A percentile compares a stretch with the other conserved stretches of the same genome.
These are phyloP conservation scores for Mariannaea elegans DNA, from an alignment of 2,329 filamentous ascomycete species.

Conservation along the genomic window DNA sequence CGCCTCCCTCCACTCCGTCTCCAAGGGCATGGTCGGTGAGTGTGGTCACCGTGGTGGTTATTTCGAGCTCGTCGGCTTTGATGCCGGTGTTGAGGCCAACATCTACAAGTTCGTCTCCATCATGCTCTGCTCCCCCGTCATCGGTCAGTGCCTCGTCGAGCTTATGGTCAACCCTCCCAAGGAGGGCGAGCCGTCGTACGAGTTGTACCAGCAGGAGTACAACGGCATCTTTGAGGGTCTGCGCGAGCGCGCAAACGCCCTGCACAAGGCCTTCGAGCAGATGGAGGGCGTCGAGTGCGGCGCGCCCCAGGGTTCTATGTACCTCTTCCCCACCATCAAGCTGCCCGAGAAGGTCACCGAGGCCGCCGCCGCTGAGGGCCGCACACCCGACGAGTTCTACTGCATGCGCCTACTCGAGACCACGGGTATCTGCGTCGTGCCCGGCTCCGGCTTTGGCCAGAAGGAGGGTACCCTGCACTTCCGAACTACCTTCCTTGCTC, in stretches of 20 bases:
- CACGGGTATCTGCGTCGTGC: constrained; percentile 93
- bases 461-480: constrained; percentile 92
- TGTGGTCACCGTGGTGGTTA: constrained; percentile 98
- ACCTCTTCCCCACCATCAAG: constrained; percentile 95
- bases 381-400: constrained; percentile 91
- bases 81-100: constrained; percentile 84
- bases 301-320: constrained; percentile 94
- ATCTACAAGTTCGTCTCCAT: constrained; percentile 99
- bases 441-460: constrained; percentile 93
- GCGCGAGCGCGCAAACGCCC: constrained; percentile 79
- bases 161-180: constrained; percentile 96
- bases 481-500: constrained; percentile 94
- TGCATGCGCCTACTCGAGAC: constrained; percentile 89
- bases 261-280: constrained; percentile 88
- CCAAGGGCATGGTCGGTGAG: constrained; percentile 99
- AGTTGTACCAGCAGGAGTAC: constrained; percentile 87
- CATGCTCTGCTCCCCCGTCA: constrained; percentile 92
- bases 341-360: constrained; percentile 79
- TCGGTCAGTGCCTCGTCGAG: constrained; percentile 96
- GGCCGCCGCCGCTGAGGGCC: constrained; percentile 77
- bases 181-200: constrained; percentile 83
- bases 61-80: constrained; percentile 94
- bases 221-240: constrained; percentile 82
- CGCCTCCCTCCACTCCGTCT: constrained; percentile 89
- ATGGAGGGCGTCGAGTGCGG: constrained; percentile 98